Conservation (phyloP, 768 basidiomycete species). For the Russula olivacea region DNA sequence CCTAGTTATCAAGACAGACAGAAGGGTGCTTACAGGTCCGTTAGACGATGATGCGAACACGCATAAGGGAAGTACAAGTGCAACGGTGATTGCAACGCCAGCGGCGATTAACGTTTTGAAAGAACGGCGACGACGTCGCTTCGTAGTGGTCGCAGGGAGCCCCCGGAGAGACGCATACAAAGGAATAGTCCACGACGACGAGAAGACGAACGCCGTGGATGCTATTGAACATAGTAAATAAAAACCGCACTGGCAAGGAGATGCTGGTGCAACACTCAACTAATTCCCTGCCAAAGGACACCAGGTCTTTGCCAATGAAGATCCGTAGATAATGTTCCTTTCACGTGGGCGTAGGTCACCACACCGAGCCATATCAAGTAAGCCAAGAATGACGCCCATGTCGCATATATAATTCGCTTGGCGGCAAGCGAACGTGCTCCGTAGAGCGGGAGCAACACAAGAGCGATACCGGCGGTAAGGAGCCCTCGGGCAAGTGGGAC, state of each 20-base stretch:
- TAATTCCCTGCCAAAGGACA: constrained; percentile 56
- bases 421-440: constrained; percentile 50
- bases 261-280: constrained; percentile 37
- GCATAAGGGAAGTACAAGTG: constrained; percentile 52
- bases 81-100: constrained; percentile 44
- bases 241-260: not conserved
- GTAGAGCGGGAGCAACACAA: constrained; percentile 46
- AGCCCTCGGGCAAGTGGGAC: constrained; percentile 35
- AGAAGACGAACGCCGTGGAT: constrained; percentile 57
- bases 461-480: constrained; percentile 39
- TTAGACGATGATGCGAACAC: constrained; percentile 47
- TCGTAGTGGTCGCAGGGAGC: constrained; percentile 34
- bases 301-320: constrained; percentile 40
- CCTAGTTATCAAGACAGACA: not conserved
- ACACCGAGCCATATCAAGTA: constrained; percentile 59
- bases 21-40: constrained; percentile 34
- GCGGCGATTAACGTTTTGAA: constrained; percentile 52
- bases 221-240: constrained; percentile 34
- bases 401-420: constrained; percentile 48
- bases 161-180: constrained; percentile 57
- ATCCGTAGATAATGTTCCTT: constrained; percentile 38
- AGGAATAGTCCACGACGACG: constrained; percentile 58
- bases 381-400: constrained; percentile 51
- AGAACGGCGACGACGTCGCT: constrained; percentile 46
- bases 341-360: constrained; percentile 46